phyloP scores from a whole-genome alignment of 2,329 filamentous ascomycete genomes.

The Triangularia verruculosa region DNA sequence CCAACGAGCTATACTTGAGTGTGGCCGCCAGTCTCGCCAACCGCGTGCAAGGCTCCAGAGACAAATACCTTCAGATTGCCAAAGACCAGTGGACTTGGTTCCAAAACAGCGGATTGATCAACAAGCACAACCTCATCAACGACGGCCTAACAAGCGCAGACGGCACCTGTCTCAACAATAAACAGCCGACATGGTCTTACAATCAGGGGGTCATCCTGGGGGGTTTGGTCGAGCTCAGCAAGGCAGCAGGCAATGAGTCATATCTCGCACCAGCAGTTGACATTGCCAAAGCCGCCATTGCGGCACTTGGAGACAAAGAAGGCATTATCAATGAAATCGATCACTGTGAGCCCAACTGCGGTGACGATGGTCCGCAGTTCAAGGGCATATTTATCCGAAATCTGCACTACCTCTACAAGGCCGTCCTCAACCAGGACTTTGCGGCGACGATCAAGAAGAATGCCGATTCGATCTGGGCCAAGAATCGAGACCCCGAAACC shows the following conservation, averaged over 20 bases:
- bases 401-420: slow-evolving; percentile 53
- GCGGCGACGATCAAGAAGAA: slow-evolving; percentile 56
- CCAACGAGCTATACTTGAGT: slow-evolving; percentile 56
- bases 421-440: slow-evolving; percentile 48
- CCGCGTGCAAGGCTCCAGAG: slow-evolving; percentile 36
- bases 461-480: slow-evolving; percentile 63
- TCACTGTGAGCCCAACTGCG: slow-evolving; percentile 50
- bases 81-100: slow-evolving; percentile 52
- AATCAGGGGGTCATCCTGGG: slow-evolving; percentile 57
- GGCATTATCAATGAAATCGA: slow-evolving; percentile 50
- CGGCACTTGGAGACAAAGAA: slow-evolving; percentile 34
- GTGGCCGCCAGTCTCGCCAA: slow-evolving; percentile 53
- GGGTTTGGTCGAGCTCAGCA: slow-evolving; percentile 49
- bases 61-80: slow-evolving; percentile 47
- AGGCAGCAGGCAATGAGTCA: slow-evolving; percentile 40
- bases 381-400: slow-evolving; percentile 70
- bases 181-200: slow-evolving; percentile 48
- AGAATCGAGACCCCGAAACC: slow-evolving; percentile 45
- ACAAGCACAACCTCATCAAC: slow-evolving; percentile 47
- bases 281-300: slow-evolving; percentile 53
- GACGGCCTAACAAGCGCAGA: slow-evolving; percentile 48
- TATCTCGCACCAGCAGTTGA: slow-evolving; percentile 40
- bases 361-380: slow-evolving; percentile 58
- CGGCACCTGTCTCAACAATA: slow-evolving; percentile 48
- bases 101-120: slow-evolving; percentile 48